Evolutionary conservation across 495 filamentous ascomycete genomes (phyloP).

Genomic region (Thermothielavioides terrestris): DNA sequence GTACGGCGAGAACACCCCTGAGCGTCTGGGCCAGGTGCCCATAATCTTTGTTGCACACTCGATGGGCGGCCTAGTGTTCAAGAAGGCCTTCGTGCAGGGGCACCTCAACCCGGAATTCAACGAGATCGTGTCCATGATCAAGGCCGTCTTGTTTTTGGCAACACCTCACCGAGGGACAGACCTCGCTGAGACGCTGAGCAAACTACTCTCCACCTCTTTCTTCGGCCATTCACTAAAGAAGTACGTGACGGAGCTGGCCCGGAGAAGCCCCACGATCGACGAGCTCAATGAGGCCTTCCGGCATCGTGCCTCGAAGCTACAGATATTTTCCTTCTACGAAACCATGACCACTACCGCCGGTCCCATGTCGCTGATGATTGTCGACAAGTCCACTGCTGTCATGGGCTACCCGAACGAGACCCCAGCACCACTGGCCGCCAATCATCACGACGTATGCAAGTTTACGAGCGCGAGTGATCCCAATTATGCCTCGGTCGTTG

Average conservation of each 20-base stretch:
- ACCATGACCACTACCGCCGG: constrained; percentile 24
- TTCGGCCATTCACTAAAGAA: constrained; percentile 18
- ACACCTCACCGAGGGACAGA: constrained; percentile 18
- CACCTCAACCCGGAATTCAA: constrained; percentile 9
- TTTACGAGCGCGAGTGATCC: constrained; percentile 28
- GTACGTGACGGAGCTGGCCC: constrained; percentile 33
- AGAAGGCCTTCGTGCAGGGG: constrained; percentile 17
- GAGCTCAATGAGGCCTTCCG: constrained; percentile 41
- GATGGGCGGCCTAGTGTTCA: constrained; percentile 21
- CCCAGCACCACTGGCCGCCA: constrained; percentile 27
- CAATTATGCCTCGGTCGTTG: constrained; percentile 30
- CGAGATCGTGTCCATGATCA: constrained; percentile 10
- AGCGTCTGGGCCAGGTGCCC: constrained; percentile 9
- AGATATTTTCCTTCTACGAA: constrained; percentile 35
- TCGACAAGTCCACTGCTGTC: constrained; percentile 33
- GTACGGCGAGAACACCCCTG: constrained; percentile 5
- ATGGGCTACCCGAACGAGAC: constrained; percentile 35
- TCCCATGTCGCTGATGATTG: constrained; percentile 17
- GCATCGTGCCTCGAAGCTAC: constrained; percentile 22
- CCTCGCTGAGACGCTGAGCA: constrained; percentile 12
- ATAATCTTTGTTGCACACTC: constrained; percentile 17
- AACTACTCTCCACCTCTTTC: constrained; percentile 4
- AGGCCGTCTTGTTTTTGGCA: constrained; percentile 14
- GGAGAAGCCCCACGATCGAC: constrained; percentile 25
- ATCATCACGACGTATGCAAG: constrained; percentile 42